phyloP scores from a whole-genome alignment of 2,329 filamentous ascomycete genomes.

The Trichophyton simii region DNA sequence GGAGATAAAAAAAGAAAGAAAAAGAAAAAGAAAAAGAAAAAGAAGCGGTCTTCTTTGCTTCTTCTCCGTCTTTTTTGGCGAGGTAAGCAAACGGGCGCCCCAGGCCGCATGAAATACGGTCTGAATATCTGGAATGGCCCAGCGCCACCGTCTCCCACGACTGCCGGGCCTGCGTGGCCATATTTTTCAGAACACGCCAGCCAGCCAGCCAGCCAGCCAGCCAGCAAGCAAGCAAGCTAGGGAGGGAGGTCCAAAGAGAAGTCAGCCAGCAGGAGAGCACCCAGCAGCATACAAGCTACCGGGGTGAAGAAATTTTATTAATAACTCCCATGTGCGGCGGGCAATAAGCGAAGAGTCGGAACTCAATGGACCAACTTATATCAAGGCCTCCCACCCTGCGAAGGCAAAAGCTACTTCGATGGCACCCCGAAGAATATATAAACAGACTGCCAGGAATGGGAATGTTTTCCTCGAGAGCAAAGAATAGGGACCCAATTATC shows the following conservation, averaged over 20 bases:
- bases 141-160: neutral
- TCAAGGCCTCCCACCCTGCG: neutral
- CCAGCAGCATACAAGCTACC: neutral
- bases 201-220: too few relatives aligned
- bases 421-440: neutral
- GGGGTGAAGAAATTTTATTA: neutral
- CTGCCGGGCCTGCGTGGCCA: neutral
- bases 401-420: neutral
- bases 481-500: neutral
- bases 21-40: too few relatives aligned
- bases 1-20: neutral
- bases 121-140: neutral
- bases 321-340: neutral
- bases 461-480: neutral
- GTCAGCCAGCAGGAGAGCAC: neutral
- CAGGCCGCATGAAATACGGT: neutral
- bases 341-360: neutral
- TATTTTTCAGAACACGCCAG: neutral
- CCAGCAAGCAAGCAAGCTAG: too few relatives aligned
- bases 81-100: neutral
- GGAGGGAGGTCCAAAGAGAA: neutral
- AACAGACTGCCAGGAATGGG: neutral
- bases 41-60: too few relatives aligned
- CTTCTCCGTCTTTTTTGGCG: neutral
- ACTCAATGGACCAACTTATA: neutral